Percentiles rank a stretch among this genome's conserved stretches.
phyloP scores from a whole-genome alignment of 805 yeast species.

The Saccharomycopsis malanga region DNA sequence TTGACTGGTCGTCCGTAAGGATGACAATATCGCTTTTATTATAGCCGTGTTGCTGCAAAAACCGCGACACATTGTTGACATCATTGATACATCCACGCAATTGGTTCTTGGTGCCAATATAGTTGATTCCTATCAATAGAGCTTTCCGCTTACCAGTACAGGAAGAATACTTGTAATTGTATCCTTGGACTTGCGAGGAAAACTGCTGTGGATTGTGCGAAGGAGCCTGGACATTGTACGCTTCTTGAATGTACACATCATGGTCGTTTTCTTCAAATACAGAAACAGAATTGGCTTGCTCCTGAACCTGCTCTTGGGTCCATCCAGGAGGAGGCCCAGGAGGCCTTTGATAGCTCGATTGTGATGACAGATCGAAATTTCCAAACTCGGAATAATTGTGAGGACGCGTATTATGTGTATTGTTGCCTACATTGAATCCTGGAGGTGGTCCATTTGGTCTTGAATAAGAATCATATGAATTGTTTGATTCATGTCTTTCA shows the following conservation, averaged over 20 bases:
- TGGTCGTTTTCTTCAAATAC: conserved; percentile 20
- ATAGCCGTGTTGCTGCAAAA: conserved; percentile 28
- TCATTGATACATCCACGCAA: conserved; percentile 69
- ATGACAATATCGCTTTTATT: conserved; percentile 38
- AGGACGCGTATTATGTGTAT: conserved; percentile 4
- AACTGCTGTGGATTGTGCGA: conserved; percentile 22
- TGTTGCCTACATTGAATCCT: conserved; percentile 5
- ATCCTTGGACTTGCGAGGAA: conserved; percentile 17
- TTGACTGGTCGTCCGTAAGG: conserved; percentile 40
- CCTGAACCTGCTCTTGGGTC: conserved; percentile 18
- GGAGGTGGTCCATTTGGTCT: conserved; percentile 7
- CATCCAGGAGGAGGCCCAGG: conserved; percentile 26
- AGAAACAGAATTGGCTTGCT: conserved; percentile 19
- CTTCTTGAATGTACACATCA: conserved; percentile 17
- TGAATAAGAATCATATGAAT: not conserved
- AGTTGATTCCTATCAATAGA: conserved; percentile 60
- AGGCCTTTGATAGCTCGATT: conserved; percentile 20
- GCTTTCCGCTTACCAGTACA: conserved; percentile 63
- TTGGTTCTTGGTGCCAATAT: conserved; percentile 47
- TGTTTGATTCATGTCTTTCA: no score
- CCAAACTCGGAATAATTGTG: conserved; percentile 11
- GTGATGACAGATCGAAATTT: not conserved
- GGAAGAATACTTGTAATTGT: conserved; percentile 40
- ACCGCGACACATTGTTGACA: conserved; percentile 40
- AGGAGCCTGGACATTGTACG: conserved; percentile 19